Conservation (phyloP, 2,329 filamentous ascomycete species). For the Fusarium transvaalense region DNA sequence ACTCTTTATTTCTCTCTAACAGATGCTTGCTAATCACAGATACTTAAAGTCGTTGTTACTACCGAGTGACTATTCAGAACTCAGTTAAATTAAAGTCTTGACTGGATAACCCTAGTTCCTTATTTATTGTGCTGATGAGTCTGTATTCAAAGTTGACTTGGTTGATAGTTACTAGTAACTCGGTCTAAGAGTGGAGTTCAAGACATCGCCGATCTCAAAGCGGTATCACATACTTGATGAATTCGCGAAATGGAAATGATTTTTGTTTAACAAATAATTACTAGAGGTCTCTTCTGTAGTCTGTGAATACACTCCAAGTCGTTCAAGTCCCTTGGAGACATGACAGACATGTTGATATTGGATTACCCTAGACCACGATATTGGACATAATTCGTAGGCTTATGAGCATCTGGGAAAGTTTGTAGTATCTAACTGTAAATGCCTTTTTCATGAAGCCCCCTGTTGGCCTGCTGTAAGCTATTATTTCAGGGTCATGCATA, state of each 20-base stretch:
- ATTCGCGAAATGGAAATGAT: background rate
- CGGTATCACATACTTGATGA: background rate
- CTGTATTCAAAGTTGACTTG: background rate
- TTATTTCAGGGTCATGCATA: background rate
- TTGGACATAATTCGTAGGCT: background rate
- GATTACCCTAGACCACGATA: background rate
- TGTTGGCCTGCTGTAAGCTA: background rate
- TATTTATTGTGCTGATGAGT: background rate
- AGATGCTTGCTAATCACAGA: background rate
- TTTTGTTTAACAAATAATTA: no score
- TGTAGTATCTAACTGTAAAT: background rate
- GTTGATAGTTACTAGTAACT: background rate
- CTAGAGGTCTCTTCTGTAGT: background rate
- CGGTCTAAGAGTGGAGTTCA: background rate
- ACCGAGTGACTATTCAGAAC: no score
- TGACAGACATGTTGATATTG: background rate
- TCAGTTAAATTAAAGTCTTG: background rate
- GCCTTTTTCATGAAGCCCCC: background rate
- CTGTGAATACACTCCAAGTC: background rate
- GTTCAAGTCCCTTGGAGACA: background rate
- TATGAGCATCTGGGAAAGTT: background rate
- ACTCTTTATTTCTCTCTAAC: background rate
- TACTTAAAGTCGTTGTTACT: background rate
- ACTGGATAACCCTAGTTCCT: background rate
- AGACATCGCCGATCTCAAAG: conserved; percentile 3